These are phyloP conservation scores for Solanum boliviense DNA, from an alignment of 257 asterid genomes.

Conservation along the genomic window DNA sequence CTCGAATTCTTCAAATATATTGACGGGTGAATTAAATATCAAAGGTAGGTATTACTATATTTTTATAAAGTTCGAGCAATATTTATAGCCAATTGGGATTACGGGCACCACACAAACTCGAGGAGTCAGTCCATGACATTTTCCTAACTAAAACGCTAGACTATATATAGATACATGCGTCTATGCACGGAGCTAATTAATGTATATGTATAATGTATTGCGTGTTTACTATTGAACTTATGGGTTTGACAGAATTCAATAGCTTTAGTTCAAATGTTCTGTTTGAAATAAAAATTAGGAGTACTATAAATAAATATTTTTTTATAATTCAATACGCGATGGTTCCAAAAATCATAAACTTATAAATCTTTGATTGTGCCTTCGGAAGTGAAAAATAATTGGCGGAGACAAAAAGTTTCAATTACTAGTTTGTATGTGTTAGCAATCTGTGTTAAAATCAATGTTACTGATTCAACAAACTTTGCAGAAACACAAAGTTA, in stretches of 20 bases:
- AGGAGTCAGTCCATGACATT: background rate
- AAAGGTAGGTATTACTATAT: fast-evolving
- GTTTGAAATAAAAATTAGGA: no score
- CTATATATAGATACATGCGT: background rate
- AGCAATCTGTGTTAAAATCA: no score
- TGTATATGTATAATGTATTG: background rate
- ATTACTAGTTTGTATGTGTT: no score
- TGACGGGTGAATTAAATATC: background rate
- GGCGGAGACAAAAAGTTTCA: background rate
- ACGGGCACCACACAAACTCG: background rate
- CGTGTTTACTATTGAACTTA: background rate
- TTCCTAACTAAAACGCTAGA: background rate
- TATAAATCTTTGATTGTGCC: background rate
- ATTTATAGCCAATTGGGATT: background rate
- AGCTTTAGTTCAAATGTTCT: background rate
- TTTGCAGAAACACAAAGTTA: no score
- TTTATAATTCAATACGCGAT: no score
- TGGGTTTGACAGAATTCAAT: fast-evolving
- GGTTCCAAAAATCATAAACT: background rate
- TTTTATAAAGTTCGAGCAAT: background rate
- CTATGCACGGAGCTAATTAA: background rate
- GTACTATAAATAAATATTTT: no score
- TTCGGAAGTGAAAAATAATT: no score
- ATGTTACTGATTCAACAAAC: no score
- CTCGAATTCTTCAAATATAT: background rate